These are phyloP conservation scores for Yarrowia divulgata DNA, from an alignment of 805 yeast species.

Conservation along the genomic window DNA sequence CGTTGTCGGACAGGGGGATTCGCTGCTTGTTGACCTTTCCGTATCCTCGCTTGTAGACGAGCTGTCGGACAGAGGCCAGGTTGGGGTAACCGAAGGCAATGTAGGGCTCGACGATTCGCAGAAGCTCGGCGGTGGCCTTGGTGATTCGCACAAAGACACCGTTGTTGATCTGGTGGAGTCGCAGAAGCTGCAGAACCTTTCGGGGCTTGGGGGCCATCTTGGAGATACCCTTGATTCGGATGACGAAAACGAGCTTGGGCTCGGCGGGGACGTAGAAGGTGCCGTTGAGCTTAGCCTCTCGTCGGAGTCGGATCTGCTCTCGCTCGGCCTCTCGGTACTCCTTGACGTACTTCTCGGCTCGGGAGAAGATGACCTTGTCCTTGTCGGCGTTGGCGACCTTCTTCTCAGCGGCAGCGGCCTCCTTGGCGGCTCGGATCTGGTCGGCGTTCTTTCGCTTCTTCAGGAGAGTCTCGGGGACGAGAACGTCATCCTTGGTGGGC, in stretches of 20 bases:
- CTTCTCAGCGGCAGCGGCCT: constrained; percentile 56
- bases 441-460: constrained; percentile 67
- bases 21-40: constrained; percentile 84
- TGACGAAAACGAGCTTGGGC: constrained; percentile 91
- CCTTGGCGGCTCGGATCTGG: constrained; percentile 63
- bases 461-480: constrained; percentile 64
- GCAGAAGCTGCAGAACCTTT: constrained; percentile 85
- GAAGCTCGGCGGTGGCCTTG: constrained; percentile 79
- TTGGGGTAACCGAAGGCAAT: constrained; percentile 84
- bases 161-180: constrained; percentile 80
- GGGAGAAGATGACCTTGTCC: constrained; percentile 72
- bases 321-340: constrained; percentile 94
- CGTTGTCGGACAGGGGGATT: constrained; percentile 72
- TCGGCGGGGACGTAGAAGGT: constrained; percentile 94
- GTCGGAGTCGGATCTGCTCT: constrained; percentile 79
- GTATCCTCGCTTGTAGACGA: constrained; percentile 83
- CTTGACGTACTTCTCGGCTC: constrained; percentile 96
- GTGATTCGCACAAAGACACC: constrained; percentile 81
- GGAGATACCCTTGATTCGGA: constrained; percentile 99
- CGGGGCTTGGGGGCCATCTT: constrained; percentile 99
- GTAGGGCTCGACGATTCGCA: constrained; percentile 81
- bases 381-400: constrained; percentile 49
- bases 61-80: constrained; percentile 73
- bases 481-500: constrained; percentile 46
- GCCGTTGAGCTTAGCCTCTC: constrained; percentile 93